phyloP scores from a whole-genome alignment of 1,284 basidiomycete genomes.

The Sporisorium reilianum region DNA sequence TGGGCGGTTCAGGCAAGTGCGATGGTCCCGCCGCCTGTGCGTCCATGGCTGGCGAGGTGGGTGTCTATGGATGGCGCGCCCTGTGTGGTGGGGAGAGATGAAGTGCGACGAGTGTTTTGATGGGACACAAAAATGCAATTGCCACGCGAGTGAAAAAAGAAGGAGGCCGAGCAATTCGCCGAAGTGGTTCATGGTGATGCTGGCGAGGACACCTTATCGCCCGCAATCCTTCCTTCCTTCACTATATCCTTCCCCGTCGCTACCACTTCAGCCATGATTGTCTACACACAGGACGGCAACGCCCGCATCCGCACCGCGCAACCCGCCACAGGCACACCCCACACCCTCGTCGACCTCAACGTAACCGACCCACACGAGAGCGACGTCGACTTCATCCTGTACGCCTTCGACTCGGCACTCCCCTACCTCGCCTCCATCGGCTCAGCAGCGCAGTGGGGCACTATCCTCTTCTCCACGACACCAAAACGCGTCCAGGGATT shows the following conservation, averaged over 20 bases:
- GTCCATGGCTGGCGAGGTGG: conserved; percentile 7
- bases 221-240: too few relatives aligned
- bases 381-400: conserved; percentile 43
- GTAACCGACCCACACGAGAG: conserved; percentile 28
- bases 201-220: too few relatives aligned
- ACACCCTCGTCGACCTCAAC: conserved; percentile 14
- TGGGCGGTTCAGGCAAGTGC: conserved; percentile 1
- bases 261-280: conserved; percentile 6
- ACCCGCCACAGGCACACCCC: conserved; percentile 7
- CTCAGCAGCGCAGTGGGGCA: conserved; percentile 52
- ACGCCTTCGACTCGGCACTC: conserved; percentile 48
- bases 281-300: background rate
- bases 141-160: background rate
- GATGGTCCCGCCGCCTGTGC: conserved; percentile 14
- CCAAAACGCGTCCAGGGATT: conserved; percentile 6
- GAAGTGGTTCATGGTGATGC: too few relatives aligned
- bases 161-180: conserved; percentile 10
- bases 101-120: background rate
- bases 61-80: background rate
- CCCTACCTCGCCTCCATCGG: conserved; percentile 52
- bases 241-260: too few relatives aligned
- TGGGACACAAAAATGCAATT: background rate
- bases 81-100: conserved; percentile 4
- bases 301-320: conserved; percentile 23
- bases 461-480: conserved; percentile 30